A percentile compares a stretch with the other conserved stretches of the same genome.
These are phyloP conservation scores for Ophiocordyceps polyrhachis-furcata DNA, from an alignment of 2,329 filamentous ascomycete species.

Conservation along the genomic window DNA sequence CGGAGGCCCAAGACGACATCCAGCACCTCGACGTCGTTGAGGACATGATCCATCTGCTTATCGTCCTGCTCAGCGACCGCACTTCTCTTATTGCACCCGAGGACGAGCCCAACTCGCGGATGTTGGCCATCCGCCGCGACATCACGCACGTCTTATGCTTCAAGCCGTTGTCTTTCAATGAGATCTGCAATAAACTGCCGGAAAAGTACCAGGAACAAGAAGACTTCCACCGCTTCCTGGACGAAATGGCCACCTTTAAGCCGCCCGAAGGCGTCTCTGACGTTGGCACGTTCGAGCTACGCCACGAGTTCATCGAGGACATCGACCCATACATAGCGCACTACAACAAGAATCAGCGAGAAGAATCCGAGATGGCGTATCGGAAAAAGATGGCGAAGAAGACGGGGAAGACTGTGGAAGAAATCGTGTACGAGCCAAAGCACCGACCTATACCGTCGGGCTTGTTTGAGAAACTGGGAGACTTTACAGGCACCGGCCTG, in stretches of 20 bases:
- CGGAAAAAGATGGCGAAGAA: slow-evolving; percentile 75
- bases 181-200: slow-evolving; percentile 68
- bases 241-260: slow-evolving; percentile 77
- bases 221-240: slow-evolving; percentile 66
- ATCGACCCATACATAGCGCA: slow-evolving; percentile 93
- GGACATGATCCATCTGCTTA: slow-evolving; percentile 85
- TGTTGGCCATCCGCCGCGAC: slow-evolving; percentile 65
- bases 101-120: slow-evolving; percentile 43
- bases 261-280: slow-evolving; percentile 82
- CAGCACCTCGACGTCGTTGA: slow-evolving; percentile 89
- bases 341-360: slow-evolving; percentile 91
- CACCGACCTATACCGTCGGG: slow-evolving; percentile 59
- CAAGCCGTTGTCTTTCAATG: slow-evolving; percentile 87
- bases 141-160: slow-evolving; percentile 91
- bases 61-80: slow-evolving; percentile 78
- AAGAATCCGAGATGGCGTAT: slow-evolving; percentile 84
- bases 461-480: slow-evolving; percentile 55
- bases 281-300: slow-evolving; percentile 84
- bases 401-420: slow-evolving; percentile 59
- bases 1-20: slow-evolving; percentile 60
- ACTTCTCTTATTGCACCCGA: slow-evolving; percentile 56
- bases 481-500: slow-evolving; percentile 65
- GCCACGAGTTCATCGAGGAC: slow-evolving; percentile 66
- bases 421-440: slow-evolving; percentile 83
- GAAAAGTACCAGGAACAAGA: slow-evolving; percentile 83